Evolutionary conservation across 164 flowering plant genomes (phyloP), one percentile per base, ranked within the genome.

Genomic region (Macadamia tetraphylla): DNA sequence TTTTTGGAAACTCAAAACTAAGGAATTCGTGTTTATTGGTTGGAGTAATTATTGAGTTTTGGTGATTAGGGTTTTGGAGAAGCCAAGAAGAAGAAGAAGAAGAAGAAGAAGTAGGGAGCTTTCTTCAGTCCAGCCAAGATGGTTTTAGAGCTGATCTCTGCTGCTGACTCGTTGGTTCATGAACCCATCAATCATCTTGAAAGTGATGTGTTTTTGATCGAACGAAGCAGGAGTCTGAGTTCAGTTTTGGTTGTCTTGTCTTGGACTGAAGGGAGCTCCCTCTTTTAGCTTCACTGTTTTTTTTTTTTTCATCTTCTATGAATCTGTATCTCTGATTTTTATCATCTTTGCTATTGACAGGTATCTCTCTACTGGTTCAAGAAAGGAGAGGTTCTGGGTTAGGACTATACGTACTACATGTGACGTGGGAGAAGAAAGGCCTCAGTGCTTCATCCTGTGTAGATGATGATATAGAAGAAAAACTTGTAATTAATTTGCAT

Each of bases 241-340:
- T 70, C 58, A 43, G 78, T 49, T 65, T 11, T 23, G 29, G 23
- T 75, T 70, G 67, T 63, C 81, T 70, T 63, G 78, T 55, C 76
- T 78, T 78, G 81, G 81, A 78, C 81, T 78, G 81, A 78, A 78
- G 81, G 81, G 78, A 75, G 81, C 76, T 78, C 74, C 81, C 76
- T 72, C 65, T 59, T 17, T 6, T 32, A 0, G 3, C 5, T 2
- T 35, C 3, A 2, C 40, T 35, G 40, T 35, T 5, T 35, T 5
- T 35, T 35, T 35, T 5, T 35, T 5, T 35, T 35, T 35, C 40
- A 35, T 35, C 40, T 35, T 35, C 40, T 35, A 35, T 2, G 40
- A 35, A 35, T 35, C 40, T 35, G 40, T 35, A 35, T 5, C 5
- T 35, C 3, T 35, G 40, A 35, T 2, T 35, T 35, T 35, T 35